A percentile compares a stretch with the other conserved stretches of the same genome.
Evolutionary conservation across 179 eudicot species (phyloP).

Genomic region (Silene noctiflora): DNA sequence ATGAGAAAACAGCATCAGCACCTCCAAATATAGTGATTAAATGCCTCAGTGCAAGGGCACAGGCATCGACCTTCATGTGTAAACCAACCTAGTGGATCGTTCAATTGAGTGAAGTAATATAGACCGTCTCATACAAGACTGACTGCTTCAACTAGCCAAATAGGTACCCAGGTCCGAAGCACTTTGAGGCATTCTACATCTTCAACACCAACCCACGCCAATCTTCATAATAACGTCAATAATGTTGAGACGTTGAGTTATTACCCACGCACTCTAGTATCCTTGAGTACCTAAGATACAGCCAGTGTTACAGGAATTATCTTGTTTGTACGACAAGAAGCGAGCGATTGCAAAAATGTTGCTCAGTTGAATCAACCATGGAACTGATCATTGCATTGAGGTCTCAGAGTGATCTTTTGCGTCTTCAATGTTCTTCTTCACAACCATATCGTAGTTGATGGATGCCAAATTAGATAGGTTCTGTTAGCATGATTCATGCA

Average conservation of each 20-base stretch:
- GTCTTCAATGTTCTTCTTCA: constrained; percentile 63
- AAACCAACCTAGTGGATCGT: not conserved
- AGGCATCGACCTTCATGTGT: not conserved
- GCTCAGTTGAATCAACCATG: constrained; percentile 19
- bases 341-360: constrained; percentile 12
- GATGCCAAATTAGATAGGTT: constrained; percentile 94
- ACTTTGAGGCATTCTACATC: constrained; percentile 18
- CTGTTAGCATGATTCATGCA: constrained; percentile 34
- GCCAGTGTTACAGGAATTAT: not conserved
- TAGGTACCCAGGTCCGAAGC: not conserved
- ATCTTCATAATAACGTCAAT: not conserved
- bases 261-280: not conserved
- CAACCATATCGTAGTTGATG: constrained; percentile 81
- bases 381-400: constrained; percentile 34
- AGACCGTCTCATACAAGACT: not conserved
- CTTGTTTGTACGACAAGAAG: constrained; percentile 2
- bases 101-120: too few relatives aligned
- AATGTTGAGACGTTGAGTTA: not conserved
- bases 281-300: not conserved
- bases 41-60: constrained; percentile 11
- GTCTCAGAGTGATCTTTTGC: constrained; percentile 36
- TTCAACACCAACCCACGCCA: not conserved
- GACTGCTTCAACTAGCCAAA: too few relatives aligned
- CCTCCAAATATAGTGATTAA: not conserved
- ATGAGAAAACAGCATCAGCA: constrained; percentile 15